These are phyloP conservation scores for Vachellia collinsii DNA, from an alignment of 306 rosid genomes.

Conservation along the genomic window DNA sequence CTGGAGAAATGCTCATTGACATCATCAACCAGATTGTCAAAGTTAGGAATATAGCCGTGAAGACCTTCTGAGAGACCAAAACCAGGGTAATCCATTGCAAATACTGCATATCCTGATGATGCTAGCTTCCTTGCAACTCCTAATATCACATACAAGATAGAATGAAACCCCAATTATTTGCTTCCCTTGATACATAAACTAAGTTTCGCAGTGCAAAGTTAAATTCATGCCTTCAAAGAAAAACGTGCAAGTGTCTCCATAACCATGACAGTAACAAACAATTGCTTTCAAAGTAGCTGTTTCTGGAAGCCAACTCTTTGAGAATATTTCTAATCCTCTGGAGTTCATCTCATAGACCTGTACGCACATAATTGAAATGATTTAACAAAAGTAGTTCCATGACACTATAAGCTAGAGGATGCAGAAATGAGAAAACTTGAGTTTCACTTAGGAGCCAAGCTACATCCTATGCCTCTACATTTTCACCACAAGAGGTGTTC, in stretches of 20 bases:
- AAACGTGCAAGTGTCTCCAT: conserved; percentile 62
- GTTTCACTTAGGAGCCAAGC: neutral
- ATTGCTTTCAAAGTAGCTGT: conserved; percentile 44
- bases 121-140: conserved; percentile 95
- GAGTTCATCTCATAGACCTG: conserved; percentile 59
- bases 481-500: neutral
- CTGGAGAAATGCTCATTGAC: conserved; percentile 81
- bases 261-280: conserved; percentile 58
- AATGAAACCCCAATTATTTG: neutral
- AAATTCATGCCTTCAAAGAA: conserved; percentile 52
- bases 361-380: conserved; percentile 18
- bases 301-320: conserved; percentile 58
- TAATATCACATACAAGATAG: conserved; percentile 33
- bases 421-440: neutral
- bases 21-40: conserved; percentile 76
- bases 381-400: neutral
- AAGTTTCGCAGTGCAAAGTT: neutral
- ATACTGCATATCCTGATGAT: conserved; percentile 77
- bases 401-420: neutral
- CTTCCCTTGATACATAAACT: conserved; percentile 6
- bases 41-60: conserved; percentile 79
- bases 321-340: conserved; percentile 53
- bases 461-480: conserved; percentile 11
- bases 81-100: conserved; percentile 96
- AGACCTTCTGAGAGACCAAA: conserved; percentile 98